Evolutionary conservation across 805 yeast species (phyloP).

Genomic region (Schizosaccharomyces osmophilus): DNA sequence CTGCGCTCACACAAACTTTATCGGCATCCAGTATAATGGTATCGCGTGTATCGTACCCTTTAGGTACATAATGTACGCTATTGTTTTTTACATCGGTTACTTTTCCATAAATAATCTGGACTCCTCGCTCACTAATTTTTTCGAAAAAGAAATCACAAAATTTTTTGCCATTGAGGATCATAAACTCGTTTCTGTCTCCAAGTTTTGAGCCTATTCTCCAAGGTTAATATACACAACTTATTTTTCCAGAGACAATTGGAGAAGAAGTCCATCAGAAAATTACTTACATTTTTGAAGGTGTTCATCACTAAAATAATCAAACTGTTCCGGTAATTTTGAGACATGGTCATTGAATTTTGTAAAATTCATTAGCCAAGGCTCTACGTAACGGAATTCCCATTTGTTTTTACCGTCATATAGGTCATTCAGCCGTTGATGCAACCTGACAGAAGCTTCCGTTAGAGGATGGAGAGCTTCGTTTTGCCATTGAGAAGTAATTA

Average conservation of each 20-base stretch:
- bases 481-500: slow-evolving; percentile 33
- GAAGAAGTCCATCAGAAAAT: too few relatives aligned
- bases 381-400: slow-evolving; percentile 82
- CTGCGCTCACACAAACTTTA: slow-evolving; percentile 59
- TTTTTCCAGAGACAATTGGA: too few relatives aligned
- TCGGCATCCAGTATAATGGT: slow-evolving; percentile 35
- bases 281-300: not conserved
- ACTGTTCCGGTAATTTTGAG: slow-evolving; percentile 15
- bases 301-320: not conserved
- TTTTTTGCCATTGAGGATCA: slow-evolving; percentile 10
- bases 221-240: not conserved
- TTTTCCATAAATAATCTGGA: slow-evolving; percentile 63
- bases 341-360: slow-evolving; percentile 51
- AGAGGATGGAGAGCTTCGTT: slow-evolving; percentile 95
- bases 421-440: slow-evolving; percentile 63
- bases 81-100: slow-evolving; percentile 16
- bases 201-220: not conserved
- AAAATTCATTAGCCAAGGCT: slow-evolving; percentile 38
- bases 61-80: not conserved
- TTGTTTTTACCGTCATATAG: slow-evolving; percentile 57
- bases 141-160: slow-evolving; percentile 45
- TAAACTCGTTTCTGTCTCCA: not conserved
- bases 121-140: slow-evolving; percentile 43
- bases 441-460: slow-evolving; percentile 62
- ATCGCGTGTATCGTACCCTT: slow-evolving; percentile 4